A percentile compares a stretch with the other conserved stretches of the same genome.
These are phyloP conservation scores for Phoma sp. DNA, from an alignment of 2,329 filamentous ascomycete genomes.

Conservation along the genomic window DNA sequence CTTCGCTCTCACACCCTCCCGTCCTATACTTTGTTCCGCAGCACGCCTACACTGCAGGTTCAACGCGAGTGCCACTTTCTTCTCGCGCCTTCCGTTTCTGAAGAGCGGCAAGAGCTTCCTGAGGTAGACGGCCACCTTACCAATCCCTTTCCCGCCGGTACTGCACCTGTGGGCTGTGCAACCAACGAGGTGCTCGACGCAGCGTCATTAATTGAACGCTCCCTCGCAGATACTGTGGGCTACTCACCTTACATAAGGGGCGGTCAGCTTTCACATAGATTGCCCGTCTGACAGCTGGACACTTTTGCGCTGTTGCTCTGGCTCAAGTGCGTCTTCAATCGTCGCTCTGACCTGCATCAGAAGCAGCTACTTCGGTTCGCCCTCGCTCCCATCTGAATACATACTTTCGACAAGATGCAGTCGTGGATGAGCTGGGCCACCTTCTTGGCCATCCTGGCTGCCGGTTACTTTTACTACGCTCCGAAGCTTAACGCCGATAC, in stretches of 20 bases:
- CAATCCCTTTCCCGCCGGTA: constrained; percentile 30
- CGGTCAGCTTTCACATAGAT: constrained; percentile 12
- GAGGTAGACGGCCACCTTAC: constrained; percentile 27
- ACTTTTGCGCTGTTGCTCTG: constrained; percentile 3
- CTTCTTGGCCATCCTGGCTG: constrained; percentile 38
- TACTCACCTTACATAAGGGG: constrained; percentile 23
- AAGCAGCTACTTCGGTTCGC: constrained; percentile 1
- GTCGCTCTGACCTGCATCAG: constrained; percentile 1
- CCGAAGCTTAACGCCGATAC: constrained; percentile 29
- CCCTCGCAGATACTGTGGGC: constrained; percentile 15
- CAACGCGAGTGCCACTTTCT: constrained; percentile 1
- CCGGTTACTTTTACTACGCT: constrained; percentile 38
- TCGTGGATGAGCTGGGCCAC: constrained; percentile 43
- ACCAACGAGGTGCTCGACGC: constrained; percentile 17
- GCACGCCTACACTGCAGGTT: background rate
- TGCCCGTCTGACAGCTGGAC: constrained; percentile 5
- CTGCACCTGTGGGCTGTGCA: constrained; percentile 14
- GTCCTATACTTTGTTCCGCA: background rate
- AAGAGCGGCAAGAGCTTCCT: constrained; percentile 20
- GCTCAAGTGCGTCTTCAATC: background rate
- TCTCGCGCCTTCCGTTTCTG: background rate
- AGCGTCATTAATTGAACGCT: constrained; percentile 13
- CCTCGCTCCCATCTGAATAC: background rate
- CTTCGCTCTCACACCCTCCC: constrained; percentile 15
- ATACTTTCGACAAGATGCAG: constrained; percentile 33